Conservation (phyloP, 2,329 filamentous ascomycete species). For the Meredithiella fracta region DNA sequence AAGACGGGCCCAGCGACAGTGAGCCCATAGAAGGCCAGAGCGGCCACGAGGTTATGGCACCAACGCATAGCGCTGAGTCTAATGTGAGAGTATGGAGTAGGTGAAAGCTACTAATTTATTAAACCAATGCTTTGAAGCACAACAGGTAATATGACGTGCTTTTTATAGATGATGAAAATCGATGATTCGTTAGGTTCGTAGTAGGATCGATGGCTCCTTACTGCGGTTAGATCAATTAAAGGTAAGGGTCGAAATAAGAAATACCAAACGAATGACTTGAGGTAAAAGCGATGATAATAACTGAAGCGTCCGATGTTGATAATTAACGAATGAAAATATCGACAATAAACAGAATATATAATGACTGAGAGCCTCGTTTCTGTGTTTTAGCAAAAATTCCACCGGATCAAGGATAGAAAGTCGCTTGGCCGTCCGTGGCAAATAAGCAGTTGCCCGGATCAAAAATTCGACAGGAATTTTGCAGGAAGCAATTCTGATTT, state of each 20-base stretch:
- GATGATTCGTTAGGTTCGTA: background rate
- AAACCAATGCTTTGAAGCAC: background rate
- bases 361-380: background rate
- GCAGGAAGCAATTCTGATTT: background rate
- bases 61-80: conserved; percentile 10
- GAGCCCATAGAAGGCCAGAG: conserved; percentile 6
- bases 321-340: background rate
- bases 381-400: background rate
- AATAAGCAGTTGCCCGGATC: background rate
- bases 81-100: background rate
- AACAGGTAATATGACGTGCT: too few relatives aligned
- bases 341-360: background rate
- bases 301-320: background rate
- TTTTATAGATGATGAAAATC: background rate
- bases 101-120: background rate
- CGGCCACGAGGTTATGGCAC: conserved; percentile 8
- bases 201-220: too few relatives aligned
- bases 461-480: background rate
- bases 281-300: background rate
- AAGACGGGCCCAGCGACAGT: conserved; percentile 6
- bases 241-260: background rate
- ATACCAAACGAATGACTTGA: background rate
- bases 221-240: too few relatives aligned
- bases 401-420: background rate
- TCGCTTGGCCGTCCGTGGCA: background rate